These are phyloP conservation scores for Umbelopsis isabellina DNA, from an alignment of 192 early-diverging fungal genomes.

Conservation along the genomic window DNA sequence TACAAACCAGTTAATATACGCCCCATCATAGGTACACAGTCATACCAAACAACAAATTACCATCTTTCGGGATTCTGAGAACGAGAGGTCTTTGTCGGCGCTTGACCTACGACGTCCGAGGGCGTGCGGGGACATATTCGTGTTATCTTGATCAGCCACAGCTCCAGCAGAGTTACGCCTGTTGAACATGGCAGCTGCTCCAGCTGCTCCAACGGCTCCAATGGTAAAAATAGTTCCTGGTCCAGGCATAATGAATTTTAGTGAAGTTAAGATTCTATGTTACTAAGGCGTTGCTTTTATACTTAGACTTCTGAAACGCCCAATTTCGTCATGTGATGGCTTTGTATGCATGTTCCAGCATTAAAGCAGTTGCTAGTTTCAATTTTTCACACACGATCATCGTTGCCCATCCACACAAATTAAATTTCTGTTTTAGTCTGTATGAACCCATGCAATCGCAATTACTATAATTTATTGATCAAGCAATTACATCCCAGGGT, in stretches of 20 bases:
- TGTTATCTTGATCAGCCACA: not conserved
- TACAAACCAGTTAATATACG: not conserved
- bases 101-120: constrained; percentile 35
- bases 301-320: not conserved
- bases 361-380: too few species aligned
- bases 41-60: not conserved
- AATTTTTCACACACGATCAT: too few species aligned
- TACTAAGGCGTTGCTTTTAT: constrained; percentile 10
- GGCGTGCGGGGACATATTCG: constrained; percentile 14
- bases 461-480: too few species aligned
- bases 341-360: too few species aligned
- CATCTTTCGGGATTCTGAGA: constrained; percentile 30
- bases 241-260: constrained; percentile 35
- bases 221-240: constrained; percentile 37
- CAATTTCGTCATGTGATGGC: too few species aligned
- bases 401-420: too few species aligned
- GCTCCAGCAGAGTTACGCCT: constrained; percentile 28
- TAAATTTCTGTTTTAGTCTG: too few species aligned
- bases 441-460: too few species aligned
- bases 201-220: constrained; percentile 40
- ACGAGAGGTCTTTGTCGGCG: constrained; percentile 19
- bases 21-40: not conserved
- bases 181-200: constrained; percentile 30
- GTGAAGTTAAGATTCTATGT: too few species aligned
- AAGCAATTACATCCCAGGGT: too few species aligned